phyloP scores from a whole-genome alignment of 371 early-diverging fungal genomes.

The Lichtheimia hyalospora region DNA sequence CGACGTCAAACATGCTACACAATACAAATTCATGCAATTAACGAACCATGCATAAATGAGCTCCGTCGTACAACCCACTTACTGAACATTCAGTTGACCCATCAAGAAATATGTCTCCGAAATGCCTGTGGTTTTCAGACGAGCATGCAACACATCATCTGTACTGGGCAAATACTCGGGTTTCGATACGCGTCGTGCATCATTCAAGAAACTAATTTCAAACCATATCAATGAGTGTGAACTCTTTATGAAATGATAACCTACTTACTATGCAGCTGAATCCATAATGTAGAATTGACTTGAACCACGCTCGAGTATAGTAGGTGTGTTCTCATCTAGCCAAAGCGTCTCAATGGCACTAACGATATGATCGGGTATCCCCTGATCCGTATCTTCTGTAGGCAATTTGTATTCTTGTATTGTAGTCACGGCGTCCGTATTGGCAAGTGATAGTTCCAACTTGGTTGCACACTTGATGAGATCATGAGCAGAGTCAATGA shows the following conservation, averaged over 20 bases:
- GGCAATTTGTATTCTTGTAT: constrained; percentile 12
- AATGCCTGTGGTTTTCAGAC: constrained; percentile 81
- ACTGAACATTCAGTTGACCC: constrained; percentile 46
- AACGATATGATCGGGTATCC: constrained; percentile 18
- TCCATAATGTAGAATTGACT: constrained; percentile 77
- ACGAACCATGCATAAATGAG: no score
- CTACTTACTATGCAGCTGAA: constrained; percentile 65
- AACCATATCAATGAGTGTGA: neutral
- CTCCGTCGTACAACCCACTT: neutral
- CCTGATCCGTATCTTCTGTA: constrained; percentile 3
- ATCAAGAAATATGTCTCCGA: constrained; percentile 64
- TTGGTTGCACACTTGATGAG: constrained; percentile 56
- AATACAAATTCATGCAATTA: neutral
- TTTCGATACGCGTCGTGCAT: constrained; percentile 51
- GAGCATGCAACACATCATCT: constrained; percentile 74
- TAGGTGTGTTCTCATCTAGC: constrained; percentile 58
- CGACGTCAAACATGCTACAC: constrained; percentile 69
- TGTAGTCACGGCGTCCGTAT: constrained; percentile 1
- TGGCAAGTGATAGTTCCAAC: constrained; percentile 44
- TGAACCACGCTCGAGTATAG: constrained; percentile 51
- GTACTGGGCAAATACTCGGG: constrained; percentile 58
- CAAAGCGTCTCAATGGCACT: constrained; percentile 63
- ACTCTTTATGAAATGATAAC: neutral
- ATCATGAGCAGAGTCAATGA: constrained; percentile 66
- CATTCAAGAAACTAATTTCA: constrained; percentile 45